Percentiles rank a stretch among this genome's conserved stretches.
Evolutionary conservation across 176 grass and related monocot genomes (phyloP).

Genomic region (Cenchrus americanus): DNA sequence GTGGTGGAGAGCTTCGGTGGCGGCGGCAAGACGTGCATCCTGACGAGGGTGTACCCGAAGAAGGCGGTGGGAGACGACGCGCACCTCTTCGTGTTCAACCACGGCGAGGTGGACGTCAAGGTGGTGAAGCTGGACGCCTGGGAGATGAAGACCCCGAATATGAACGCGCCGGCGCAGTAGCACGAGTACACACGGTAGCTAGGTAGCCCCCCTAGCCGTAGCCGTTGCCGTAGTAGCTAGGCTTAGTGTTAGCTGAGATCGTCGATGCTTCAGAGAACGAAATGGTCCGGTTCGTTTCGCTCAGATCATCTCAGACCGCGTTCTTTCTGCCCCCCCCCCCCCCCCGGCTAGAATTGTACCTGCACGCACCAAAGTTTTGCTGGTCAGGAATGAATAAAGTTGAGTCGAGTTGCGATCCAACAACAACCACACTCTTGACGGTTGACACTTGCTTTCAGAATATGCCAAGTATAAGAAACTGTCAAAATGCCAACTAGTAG

Average conservation of each 20-base stretch:
- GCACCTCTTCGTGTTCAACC: constrained; percentile 66
- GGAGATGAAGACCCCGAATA: constrained; percentile 64
- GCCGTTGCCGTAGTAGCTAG: constrained; percentile 9
- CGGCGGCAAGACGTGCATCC: constrained; percentile 59
- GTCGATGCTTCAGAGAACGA: background rate
- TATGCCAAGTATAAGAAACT: background rate
- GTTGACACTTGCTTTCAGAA: too few relatives aligned
- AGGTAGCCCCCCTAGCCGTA: too few relatives aligned
- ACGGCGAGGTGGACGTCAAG: constrained; percentile 48
- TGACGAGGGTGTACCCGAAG: constrained; percentile 62
- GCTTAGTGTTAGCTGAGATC: constrained; percentile 14
- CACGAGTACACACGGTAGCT: background rate
- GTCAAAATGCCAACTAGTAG: background rate
- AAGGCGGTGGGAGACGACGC: constrained; percentile 47
- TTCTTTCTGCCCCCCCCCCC: background rate
- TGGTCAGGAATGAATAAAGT: constrained; percentile 27
- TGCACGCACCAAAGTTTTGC: background rate
- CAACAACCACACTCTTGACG: background rate
- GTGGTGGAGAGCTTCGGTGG: constrained; percentile 72
- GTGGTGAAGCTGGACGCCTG: constrained; percentile 53
- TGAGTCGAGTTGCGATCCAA: constrained; percentile 3
- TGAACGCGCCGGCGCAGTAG: constrained; percentile 44
- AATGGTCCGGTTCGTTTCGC: constrained; percentile 11
- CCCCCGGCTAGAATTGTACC: background rate
- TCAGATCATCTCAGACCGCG: background rate